Evolutionary conservation across 495 filamentous ascomycete species (phyloP).

Genomic region (Daldinia concentrica): DNA sequence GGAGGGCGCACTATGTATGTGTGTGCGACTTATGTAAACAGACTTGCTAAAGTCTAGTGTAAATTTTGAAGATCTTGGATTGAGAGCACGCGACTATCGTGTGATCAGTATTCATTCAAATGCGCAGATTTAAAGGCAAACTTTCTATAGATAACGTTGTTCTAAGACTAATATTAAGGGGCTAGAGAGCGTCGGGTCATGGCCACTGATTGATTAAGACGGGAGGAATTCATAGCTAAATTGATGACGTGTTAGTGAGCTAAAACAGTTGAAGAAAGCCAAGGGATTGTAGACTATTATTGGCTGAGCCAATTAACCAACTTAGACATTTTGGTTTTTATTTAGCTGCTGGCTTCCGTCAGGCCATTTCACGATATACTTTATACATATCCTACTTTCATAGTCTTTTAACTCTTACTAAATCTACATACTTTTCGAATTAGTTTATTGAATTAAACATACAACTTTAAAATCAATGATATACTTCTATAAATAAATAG

Average conservation of each 20-base stretch:
- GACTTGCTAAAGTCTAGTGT: neutral
- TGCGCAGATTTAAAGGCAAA: neutral
- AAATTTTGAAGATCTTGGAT: conserved; percentile 12
- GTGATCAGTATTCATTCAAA: conserved; percentile 13
- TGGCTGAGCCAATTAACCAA: neutral
- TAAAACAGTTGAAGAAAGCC: conserved; percentile 22
- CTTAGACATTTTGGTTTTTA: neutral
- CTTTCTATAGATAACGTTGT: neutral
- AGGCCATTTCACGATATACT: neutral
- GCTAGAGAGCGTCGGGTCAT: too few relatives aligned
- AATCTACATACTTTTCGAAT: neutral
- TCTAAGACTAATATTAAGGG: too few relatives aligned
- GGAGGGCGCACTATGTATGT: neutral
- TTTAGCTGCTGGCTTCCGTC: neutral
- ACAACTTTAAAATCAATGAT: neutral
- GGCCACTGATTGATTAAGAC: neutral
- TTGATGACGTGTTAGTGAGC: conserved; percentile 27
- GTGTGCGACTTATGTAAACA: neutral
- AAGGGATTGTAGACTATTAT: conserved; percentile 28
- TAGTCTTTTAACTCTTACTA: neutral
- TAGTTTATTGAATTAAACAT: neutral
- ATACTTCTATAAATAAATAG: neutral
- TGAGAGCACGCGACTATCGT: conserved; percentile 32
- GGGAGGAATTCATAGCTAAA: neutral
- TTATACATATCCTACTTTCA: neutral